Evolutionary conservation across 2,329 filamentous ascomycete genomes (phyloP), one percentile per base, ranked within the genome.

Genomic region (Mariannaea elegans): DNA sequence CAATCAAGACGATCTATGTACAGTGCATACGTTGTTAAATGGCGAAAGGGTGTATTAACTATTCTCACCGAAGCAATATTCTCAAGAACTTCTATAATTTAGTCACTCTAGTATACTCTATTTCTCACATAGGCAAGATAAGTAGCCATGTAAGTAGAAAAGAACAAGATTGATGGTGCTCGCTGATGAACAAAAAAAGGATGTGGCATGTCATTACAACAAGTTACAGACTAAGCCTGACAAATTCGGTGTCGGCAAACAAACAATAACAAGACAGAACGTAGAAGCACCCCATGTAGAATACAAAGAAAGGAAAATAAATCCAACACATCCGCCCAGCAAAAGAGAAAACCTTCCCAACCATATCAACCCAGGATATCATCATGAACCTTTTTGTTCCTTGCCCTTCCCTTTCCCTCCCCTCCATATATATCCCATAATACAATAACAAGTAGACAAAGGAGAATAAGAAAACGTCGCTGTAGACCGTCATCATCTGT

Each of bases 161-260:
- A 31, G 27, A 31, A 7, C 27, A 31, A 31, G 12, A 27, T 27
- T 27, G 24, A 27, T 36, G 32, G 5, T 31, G 27, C 27, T 31
- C 13, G 32, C 4, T 31, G 31, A 34, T 14, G 27, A 56, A 46
- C 55, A 47, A 52, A 42, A 16, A 42, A 54, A 46, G 31, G 24
- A 10, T 42, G 49, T 39, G 36, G 31, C 38, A 36, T 56, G 42
- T 62, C 65, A 70, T 67, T 69, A 69, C 57, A 65, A 62, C 46
- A 50, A 42, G 54, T 62, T 53, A 65, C 55, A 47, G 57, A 56
- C 61, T 31, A 57, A 59, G 36, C 57, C 62, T 41, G 44, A 59
- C 13, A 61, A 32, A 39, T 46, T 49, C 45, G 4, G 32, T 36
- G 32, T 36, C 32, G 32, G 32, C 32, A 44, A 31, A 38, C 4